phyloP scores from a whole-genome alignment of 2,329 filamentous ascomycete species.

The Cyclaneusma minus region DNA sequence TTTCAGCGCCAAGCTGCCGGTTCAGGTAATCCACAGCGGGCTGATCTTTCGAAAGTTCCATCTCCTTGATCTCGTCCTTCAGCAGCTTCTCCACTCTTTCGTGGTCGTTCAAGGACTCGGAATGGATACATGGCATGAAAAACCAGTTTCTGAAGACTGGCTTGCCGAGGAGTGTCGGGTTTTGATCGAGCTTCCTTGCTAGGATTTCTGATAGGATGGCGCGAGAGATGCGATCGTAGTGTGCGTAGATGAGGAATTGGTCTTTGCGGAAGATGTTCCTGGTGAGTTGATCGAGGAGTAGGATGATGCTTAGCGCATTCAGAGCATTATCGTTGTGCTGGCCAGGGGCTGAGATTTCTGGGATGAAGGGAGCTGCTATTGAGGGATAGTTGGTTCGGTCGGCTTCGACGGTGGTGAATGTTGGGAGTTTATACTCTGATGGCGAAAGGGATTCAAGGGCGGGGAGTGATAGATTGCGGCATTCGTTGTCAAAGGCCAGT shows the following conservation, averaged over 20 bases:
- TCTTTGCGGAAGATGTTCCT: not conserved
- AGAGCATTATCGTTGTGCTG: too few species aligned
- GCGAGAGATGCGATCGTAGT: constrained; percentile 1
- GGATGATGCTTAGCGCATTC: not conserved
- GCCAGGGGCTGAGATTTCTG: too few species aligned
- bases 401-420: too few species aligned
- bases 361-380: too few species aligned
- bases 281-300: constrained; percentile 1
- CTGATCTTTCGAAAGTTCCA: not conserved
- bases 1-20: not conserved
- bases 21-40: not conserved
- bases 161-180: not conserved
- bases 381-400: too few species aligned
- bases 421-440: too few species aligned
- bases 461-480: too few species aligned
- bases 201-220: not conserved
- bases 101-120: not conserved
- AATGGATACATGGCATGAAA: not conserved
- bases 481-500: too few species aligned
- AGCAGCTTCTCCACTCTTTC: not conserved
- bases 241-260: not conserved
- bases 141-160: not conserved
- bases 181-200: not conserved
- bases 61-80: not conserved
- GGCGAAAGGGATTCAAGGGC: too few species aligned